Evolutionary conservation across 2,329 filamentous ascomycete species (phyloP).

Genomic region (Sarocladium kiliense): DNA sequence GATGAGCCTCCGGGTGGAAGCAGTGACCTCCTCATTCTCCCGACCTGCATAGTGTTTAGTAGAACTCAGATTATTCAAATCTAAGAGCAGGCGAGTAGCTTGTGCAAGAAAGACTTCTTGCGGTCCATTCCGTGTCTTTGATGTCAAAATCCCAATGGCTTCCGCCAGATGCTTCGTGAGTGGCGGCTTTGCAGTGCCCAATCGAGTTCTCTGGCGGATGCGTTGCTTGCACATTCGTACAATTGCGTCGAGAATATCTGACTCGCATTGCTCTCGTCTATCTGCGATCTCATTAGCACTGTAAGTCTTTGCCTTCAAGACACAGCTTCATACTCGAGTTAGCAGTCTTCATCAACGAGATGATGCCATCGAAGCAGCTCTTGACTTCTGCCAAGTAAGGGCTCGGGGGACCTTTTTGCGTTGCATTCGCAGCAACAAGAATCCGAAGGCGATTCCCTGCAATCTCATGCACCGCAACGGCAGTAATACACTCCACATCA

Average conservation of each 20-base stretch:
- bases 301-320: too few species aligned
- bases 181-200: background rate
- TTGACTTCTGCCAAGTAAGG: background rate
- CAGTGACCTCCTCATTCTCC: too few species aligned
- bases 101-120: too few species aligned
- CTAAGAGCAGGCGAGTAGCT: too few species aligned
- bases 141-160: background rate
- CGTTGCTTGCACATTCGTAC: background rate
- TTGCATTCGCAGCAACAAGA: slow-evolving; percentile 17
- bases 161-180: background rate
- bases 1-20: too few species aligned
- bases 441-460: slow-evolving; percentile 7
- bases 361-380: background rate
- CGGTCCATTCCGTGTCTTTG: too few species aligned
- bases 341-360: background rate
- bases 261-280: background rate
- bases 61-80: too few species aligned
- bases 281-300: background rate
- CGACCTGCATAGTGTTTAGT: too few species aligned
- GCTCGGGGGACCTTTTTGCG: too few species aligned
- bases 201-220: background rate
- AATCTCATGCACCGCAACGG: slow-evolving; percentile 16
- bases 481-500: slow-evolving; percentile 12
- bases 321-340: background rate
- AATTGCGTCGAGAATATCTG: background rate